Base-by-base conservation (phyloP, 768 basidiomycete species). In the Psilocybe cyanescens region DNA sequence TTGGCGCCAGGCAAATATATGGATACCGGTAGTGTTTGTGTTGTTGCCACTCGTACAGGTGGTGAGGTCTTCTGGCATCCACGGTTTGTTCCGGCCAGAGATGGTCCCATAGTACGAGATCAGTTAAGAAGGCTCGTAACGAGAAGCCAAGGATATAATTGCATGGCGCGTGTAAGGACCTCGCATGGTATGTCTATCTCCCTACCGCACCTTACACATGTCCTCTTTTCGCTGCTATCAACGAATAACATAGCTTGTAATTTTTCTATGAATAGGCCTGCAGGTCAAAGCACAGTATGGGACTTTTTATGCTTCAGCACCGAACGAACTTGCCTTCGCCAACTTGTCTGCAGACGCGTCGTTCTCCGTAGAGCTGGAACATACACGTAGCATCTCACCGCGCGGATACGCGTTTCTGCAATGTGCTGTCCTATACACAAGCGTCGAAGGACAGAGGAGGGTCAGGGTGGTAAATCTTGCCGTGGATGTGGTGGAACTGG, bases 31-130 rank as follows among this genome's bases (percentile, higher is more conserved):
- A 93, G 91, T 4, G 86, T 99, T 56, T 92, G 93, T 86, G 74
- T 81, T 3, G 81, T 95, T 5, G 71, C 90, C 0, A 87, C 87
- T 0, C 71, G 86, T 9, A 94, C 94, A 6, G 97, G 97, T 12
- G 97, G 97, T 17, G 94, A 95, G 59, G 68, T 97, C 1, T 96
- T 91, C 75, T 97, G 90, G 78, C 91, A 96, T 69, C 97, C 97
- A 8, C 84, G 92, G n/a, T 99, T 94, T 72, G 83, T 89, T 55
- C 81, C 85, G 3, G 72, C 74, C 6, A 83, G 90, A 52, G 95
- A 97, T 71, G 81, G 81, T 7, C 68, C 78, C 7, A 77, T 86
- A 4, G 68, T 99, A 11, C 75, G 82, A n/a, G 89, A 89, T n/a
- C 92, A 98, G 67, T 70, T 99, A 19, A 80, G 80, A 57, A 82